A percentile compares a stretch with the other conserved stretches of the same genome.
Conservation (phyloP, 306 rosid genomes). For the Pterocarpus macrocarpus region DNA sequence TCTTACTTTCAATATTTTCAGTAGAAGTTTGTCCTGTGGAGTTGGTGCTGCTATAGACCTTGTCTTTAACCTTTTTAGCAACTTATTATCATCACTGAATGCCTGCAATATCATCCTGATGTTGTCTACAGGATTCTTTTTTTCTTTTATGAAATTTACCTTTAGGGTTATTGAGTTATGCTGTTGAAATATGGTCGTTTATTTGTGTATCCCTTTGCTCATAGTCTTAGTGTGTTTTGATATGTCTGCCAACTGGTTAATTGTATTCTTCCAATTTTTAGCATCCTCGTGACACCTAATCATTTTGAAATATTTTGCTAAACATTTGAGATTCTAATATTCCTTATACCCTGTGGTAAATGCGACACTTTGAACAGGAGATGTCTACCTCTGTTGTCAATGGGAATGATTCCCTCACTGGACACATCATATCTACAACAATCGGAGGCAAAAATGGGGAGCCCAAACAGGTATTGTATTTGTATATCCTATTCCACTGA, state of each 20-base stretch:
- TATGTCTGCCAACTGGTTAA: background rate
- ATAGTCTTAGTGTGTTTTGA: background rate
- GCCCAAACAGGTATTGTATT: slow-evolving; percentile 80
- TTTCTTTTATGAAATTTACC: background rate
- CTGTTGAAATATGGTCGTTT: background rate
- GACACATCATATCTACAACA: slow-evolving; percentile 93
- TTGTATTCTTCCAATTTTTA: background rate
- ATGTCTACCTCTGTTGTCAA: slow-evolving; percentile 78
- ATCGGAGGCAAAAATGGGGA: slow-evolving; percentile 97
- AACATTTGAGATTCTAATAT: slow-evolving; percentile 2
- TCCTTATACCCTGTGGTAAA: slow-evolving; percentile 8
- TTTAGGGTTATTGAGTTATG: slow-evolving; percentile 20
- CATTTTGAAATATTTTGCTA: background rate
- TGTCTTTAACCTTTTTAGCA: slow-evolving; percentile 7
- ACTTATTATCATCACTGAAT: slow-evolving; percentile 27
- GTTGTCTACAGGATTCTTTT: background rate
- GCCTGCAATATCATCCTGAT: slow-evolving; percentile 10
- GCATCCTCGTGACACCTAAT: slow-evolving; percentile 4
- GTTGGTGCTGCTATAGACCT: slow-evolving; percentile 21
- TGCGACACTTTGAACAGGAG: slow-evolving; percentile 66
- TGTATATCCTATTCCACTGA: slow-evolving; percentile 19
- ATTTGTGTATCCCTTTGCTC: background rate
- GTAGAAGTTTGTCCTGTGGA: slow-evolving; percentile 25
- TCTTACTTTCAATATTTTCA: slow-evolving; percentile 34
- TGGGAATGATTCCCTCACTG: slow-evolving; percentile 87